These are phyloP conservation scores for Aspergillus felis DNA, from an alignment of 2,329 filamentous ascomycete genomes.

Conservation along the genomic window DNA sequence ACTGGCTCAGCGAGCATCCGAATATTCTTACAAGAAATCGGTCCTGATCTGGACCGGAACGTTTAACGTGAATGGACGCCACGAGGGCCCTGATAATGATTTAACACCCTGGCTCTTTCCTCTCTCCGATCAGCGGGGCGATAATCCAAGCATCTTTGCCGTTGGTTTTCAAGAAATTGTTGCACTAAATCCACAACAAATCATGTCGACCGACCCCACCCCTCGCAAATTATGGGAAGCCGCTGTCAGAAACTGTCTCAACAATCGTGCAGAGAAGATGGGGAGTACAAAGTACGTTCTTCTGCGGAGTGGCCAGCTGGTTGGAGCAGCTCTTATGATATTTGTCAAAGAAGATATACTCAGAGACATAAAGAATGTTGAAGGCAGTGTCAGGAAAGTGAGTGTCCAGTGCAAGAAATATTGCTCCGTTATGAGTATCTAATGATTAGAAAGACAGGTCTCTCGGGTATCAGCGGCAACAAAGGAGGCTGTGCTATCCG, in stretches of 20 bases:
- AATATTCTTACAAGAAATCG: constrained; percentile 70
- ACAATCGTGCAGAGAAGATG: constrained; percentile 61
- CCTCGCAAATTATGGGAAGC: constrained; percentile 82
- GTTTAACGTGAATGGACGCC: constrained; percentile 91
- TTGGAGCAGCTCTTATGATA: constrained; percentile 87
- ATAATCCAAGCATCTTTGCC: constrained; percentile 78
- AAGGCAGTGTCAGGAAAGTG: constrained; percentile 88
- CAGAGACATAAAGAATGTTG: constrained; percentile 87
- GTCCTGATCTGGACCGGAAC: constrained; percentile 84
- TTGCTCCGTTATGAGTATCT: constrained; percentile 14
- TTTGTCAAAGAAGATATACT: constrained; percentile 80
- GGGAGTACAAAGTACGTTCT: constrained; percentile 80
- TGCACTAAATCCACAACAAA: constrained; percentile 94
- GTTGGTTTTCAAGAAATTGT: constrained; percentile 98
- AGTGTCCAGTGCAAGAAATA: constrained; percentile 2
- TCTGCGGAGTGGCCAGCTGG: constrained; percentile 85
- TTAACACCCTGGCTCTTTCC: constrained; percentile 79
- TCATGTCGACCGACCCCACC: constrained; percentile 95
- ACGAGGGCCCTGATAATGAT: constrained; percentile 71
- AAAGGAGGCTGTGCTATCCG: constrained; percentile 96
- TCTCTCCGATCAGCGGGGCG: constrained; percentile 50
- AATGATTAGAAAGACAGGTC: constrained; percentile 57
- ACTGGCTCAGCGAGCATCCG: constrained; percentile 59
- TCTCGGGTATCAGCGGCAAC: constrained; percentile 97
- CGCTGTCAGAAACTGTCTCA: constrained; percentile 73